These are phyloP conservation scores for Pseudozyma sp. DNA, from an alignment of 1,284 basidiomycete species.

Conservation along the genomic window DNA sequence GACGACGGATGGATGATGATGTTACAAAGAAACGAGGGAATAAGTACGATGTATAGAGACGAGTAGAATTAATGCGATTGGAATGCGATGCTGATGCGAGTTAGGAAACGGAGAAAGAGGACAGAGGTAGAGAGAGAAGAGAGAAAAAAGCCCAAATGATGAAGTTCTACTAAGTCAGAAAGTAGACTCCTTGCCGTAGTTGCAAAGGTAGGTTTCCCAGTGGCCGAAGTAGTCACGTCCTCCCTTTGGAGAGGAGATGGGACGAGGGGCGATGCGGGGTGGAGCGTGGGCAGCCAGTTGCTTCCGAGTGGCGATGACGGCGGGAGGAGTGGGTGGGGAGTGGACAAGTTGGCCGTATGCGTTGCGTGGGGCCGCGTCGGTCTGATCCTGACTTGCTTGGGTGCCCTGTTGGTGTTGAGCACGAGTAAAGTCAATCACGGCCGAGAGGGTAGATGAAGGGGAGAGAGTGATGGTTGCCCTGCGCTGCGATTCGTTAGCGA, in stretches of 20 bases:
- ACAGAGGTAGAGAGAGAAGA: background rate
- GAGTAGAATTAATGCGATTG: background rate
- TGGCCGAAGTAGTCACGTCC: slow-evolving; percentile 32
- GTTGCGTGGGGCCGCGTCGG: slow-evolving; percentile 5
- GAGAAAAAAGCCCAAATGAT: background rate
- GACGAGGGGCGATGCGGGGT: slow-evolving; percentile 21
- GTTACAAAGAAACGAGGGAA: too few relatives aligned
- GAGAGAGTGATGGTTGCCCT: slow-evolving; percentile 5
- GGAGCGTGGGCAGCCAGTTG: background rate
- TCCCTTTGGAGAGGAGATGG: background rate
- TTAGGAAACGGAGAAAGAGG: background rate
- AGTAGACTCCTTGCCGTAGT: slow-evolving; percentile 36
- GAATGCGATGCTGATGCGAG: slow-evolving; percentile 4
- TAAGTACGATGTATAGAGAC: too few relatives aligned
- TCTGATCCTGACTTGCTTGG: background rate
- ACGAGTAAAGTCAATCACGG: slow-evolving; percentile 38
- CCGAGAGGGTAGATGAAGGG: slow-evolving; percentile 14
- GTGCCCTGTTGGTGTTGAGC: slow-evolving; percentile 6
- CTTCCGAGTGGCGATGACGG: background rate
- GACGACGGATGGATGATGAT: too few relatives aligned
- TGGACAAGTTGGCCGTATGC: slow-evolving; percentile 17
- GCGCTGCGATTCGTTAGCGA: slow-evolving; percentile 7
- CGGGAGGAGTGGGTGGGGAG: slow-evolving; percentile 11
- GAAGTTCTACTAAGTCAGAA: slow-evolving; percentile 6
- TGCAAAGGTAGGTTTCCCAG: slow-evolving; percentile 38